Conservation (phyloP, 441 rosid species). For the Aquilaria agallochum region DNA sequence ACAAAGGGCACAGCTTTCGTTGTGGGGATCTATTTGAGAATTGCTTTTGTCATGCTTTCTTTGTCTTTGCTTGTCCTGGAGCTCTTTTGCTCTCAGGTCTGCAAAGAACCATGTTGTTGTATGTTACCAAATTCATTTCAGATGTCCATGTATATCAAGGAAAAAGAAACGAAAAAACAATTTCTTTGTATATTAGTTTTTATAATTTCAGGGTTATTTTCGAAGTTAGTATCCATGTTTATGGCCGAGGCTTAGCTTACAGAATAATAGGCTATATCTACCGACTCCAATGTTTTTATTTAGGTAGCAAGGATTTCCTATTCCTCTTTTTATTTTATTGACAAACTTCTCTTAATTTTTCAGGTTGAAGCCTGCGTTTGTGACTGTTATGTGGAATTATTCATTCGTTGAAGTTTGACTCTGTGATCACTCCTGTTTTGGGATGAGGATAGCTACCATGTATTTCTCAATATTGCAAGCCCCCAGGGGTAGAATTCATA, state of each 20-base stretch:
- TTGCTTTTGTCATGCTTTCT: slow-evolving; percentile 2
- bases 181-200: too few species aligned
- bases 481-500: slow-evolving; percentile 48
- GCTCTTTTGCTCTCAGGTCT: neutral
- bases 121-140: neutral
- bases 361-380: slow-evolving; percentile 21
- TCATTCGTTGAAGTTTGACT: slow-evolving; percentile 11
- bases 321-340: too few species aligned
- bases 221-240: too few species aligned
- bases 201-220: too few species aligned
- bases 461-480: slow-evolving; percentile 63
- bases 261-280: too few species aligned
- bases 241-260: too few species aligned
- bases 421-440: slow-evolving; percentile 17
- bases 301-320: too few species aligned
- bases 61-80: neutral
- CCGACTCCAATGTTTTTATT: too few species aligned
- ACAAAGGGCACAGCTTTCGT: neutral
- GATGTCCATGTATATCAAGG: too few species aligned
- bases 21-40: neutral
- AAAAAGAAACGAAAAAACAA: too few species aligned
- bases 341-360: neutral
- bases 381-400: slow-evolving; percentile 21
- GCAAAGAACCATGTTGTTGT: neutral
- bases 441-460: slow-evolving; percentile 45